Evolutionary conservation across 306 rosid species (phyloP).

Genomic region (Medicago lupulina): DNA sequence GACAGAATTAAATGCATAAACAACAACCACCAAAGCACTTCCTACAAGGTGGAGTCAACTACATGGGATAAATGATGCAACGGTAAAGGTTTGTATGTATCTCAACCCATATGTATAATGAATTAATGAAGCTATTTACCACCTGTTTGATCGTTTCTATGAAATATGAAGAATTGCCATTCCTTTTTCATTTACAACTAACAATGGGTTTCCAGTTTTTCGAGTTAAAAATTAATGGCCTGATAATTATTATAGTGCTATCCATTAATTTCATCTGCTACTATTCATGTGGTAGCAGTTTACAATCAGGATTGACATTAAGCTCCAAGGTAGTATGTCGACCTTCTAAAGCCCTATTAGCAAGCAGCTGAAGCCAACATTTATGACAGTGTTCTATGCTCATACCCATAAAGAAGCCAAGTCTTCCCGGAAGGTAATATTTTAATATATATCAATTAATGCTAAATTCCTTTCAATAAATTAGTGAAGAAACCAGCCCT

Average conservation of each 20-base stretch:
- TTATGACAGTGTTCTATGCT: conserved; percentile 11
- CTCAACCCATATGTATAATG: neutral
- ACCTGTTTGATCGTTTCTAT: conserved; percentile 12
- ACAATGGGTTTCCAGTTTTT: conserved; percentile 6
- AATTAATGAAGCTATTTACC: conserved; percentile 24
- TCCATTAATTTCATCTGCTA: conserved; percentile 19
- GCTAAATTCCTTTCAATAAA: conserved; percentile 9
- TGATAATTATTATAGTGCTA: neutral
- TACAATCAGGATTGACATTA: conserved; percentile 15
- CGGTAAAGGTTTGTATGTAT: neutral
- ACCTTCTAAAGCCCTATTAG: conserved; percentile 13
- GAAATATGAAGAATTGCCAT: conserved; percentile 9
- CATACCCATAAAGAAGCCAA: conserved; percentile 19
- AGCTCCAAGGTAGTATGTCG: conserved; percentile 8
- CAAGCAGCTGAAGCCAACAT: conserved; percentile 17
- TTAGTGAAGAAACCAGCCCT: neutral
- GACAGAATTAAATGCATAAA: conserved; percentile 17
- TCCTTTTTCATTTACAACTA: conserved; percentile 15
- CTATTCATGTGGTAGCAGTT: conserved; percentile 7
- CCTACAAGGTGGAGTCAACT: neutral
- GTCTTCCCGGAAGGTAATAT: conserved; percentile 17
- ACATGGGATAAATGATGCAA: neutral
- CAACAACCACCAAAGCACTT: conserved; percentile 7
- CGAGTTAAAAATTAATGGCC: conserved; percentile 1
- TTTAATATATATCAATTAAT: neutral